Percentiles rank a stretch among this genome's conserved stretches.
phyloP scores from a whole-genome alignment of 139 green algal genomes.

The Penium margaritaceum region DNA sequence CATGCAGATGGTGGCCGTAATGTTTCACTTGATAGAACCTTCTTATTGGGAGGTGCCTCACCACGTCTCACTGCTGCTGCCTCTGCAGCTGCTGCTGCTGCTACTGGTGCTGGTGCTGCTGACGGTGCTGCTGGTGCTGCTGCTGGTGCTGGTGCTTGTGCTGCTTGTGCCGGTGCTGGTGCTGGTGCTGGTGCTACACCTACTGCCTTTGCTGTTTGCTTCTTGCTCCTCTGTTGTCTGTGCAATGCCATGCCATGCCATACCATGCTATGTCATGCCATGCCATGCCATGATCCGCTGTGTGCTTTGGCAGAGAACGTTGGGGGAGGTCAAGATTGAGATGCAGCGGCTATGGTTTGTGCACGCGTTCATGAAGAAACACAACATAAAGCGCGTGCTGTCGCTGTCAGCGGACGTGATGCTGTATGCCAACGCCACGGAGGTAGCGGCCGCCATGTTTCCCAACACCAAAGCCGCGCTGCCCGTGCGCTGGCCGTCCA shows the following conservation, averaged over 20 bases:
- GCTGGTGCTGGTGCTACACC: too few species aligned
- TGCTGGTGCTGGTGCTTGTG: not conserved
- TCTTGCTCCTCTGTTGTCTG: not conserved
- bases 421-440: conserved; percentile 19
- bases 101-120: not conserved
- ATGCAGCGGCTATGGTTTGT: conserved; percentile 5
- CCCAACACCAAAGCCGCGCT: conserved; percentile 8
- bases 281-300: too few species aligned
- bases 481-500: conserved; percentile 8
- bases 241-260: too few species aligned
- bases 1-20: not conserved
- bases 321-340: not conserved
- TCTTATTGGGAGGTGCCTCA: too few species aligned
- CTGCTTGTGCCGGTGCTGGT: too few species aligned
- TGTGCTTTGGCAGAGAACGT: too few species aligned
- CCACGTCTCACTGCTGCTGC: not conserved
- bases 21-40: conserved; percentile 7
- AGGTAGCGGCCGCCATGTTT: not conserved
- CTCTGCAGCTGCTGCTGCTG: not conserved
- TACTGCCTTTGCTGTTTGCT: not conserved
- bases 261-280: too few species aligned
- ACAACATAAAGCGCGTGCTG: conserved; percentile 1
- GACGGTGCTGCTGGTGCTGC: not conserved
- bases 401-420: conserved; percentile 11
- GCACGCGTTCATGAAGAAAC: not conserved